A percentile compares a stretch with the other conserved stretches of the same genome.
These are phyloP conservation scores for Camelina hispida DNA, from an alignment of 345 rosid species.

Conservation along the genomic window DNA sequence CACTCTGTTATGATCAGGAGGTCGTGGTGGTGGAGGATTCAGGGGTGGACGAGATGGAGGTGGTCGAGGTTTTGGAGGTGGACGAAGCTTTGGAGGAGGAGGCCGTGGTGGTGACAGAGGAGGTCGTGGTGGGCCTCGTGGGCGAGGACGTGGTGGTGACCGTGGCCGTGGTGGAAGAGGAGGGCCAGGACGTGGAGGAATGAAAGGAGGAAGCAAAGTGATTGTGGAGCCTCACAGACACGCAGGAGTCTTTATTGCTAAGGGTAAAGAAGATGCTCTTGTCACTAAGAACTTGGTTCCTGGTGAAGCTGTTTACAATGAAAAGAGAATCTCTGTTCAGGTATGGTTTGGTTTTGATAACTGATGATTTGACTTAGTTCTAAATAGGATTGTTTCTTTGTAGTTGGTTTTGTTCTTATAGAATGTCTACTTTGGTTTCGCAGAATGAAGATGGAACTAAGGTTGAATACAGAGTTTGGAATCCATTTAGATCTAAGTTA, in stretches of 20 bases:
- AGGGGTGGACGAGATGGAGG: slow-evolving; percentile 54
- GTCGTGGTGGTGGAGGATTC: slow-evolving; percentile 40
- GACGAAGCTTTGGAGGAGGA: slow-evolving; percentile 47
- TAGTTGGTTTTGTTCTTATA: slow-evolving; percentile 2
- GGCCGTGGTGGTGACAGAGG: slow-evolving; percentile 43
- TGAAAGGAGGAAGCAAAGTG: slow-evolving; percentile 89
- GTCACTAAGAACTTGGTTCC: slow-evolving; percentile 88
- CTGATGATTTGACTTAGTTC: too few species aligned
- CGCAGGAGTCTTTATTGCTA: slow-evolving; percentile 79
- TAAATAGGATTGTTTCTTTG: too few species aligned
- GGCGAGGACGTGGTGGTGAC: slow-evolving; percentile 54
- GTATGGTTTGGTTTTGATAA: slow-evolving; percentile 29
- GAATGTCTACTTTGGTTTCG: background rate
- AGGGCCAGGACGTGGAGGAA: slow-evolving; percentile 70
- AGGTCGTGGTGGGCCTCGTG: slow-evolving; percentile 4
- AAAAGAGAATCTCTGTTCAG: slow-evolving; percentile 81
- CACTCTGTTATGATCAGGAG: background rate
- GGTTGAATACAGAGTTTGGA: slow-evolving; percentile 94
- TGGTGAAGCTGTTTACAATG: slow-evolving; percentile 90
- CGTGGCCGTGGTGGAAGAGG: slow-evolving; percentile 36
- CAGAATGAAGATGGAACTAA: slow-evolving; percentile 96
- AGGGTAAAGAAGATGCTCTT: slow-evolving; percentile 94
- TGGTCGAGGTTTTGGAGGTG: slow-evolving; percentile 40
- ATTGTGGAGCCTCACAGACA: slow-evolving; percentile 87
- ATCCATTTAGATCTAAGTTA: slow-evolving; percentile 97